phyloP scores from a whole-genome alignment of 2,329 filamentous ascomycete genomes.

The Colletotrichum sp. region DNA sequence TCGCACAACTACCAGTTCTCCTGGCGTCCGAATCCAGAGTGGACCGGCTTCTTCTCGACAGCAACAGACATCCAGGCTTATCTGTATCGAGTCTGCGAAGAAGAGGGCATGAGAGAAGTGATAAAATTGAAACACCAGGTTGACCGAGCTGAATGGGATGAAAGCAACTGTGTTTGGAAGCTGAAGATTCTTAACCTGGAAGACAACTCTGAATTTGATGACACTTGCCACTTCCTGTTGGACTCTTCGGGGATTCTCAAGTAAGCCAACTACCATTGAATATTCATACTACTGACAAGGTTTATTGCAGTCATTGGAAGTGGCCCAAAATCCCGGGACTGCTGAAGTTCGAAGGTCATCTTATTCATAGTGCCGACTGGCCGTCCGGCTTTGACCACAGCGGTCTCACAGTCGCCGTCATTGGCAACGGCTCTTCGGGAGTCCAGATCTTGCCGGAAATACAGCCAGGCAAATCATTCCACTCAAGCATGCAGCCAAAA shows the following conservation, averaged over 20 bases:
- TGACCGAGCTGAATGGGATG: conserved; percentile 47
- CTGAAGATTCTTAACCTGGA: conserved; percentile 41
- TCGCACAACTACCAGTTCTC: conserved; percentile 68
- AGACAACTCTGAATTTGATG: conserved; percentile 43
- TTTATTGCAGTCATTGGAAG: conserved; percentile 38
- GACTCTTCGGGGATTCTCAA: neutral
- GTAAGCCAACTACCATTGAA: neutral
- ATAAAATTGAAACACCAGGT: conserved; percentile 50
- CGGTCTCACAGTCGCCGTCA: conserved; percentile 33
- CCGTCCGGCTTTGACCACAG: conserved; percentile 30
- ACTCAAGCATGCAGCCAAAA: neutral
- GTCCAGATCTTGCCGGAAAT: conserved; percentile 33
- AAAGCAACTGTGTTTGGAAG: conserved; percentile 45
- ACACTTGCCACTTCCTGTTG: conserved; percentile 25
- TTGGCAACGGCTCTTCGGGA: conserved; percentile 36
- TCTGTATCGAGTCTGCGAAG: conserved; percentile 49
- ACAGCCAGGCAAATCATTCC: neutral
- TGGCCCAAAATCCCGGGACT: conserved; percentile 52
- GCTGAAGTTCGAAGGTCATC: conserved; percentile 47
- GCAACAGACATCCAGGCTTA: conserved; percentile 61
- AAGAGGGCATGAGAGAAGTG: conserved; percentile 45
- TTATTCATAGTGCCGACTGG: conserved; percentile 50
- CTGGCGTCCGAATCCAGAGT: conserved; percentile 62
- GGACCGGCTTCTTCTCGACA: conserved; percentile 62
- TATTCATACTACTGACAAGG: neutral